Base-by-base conservation (phyloP, 2,329 filamentous ascomycete species). In the Fusarium cicatricum region DNA sequence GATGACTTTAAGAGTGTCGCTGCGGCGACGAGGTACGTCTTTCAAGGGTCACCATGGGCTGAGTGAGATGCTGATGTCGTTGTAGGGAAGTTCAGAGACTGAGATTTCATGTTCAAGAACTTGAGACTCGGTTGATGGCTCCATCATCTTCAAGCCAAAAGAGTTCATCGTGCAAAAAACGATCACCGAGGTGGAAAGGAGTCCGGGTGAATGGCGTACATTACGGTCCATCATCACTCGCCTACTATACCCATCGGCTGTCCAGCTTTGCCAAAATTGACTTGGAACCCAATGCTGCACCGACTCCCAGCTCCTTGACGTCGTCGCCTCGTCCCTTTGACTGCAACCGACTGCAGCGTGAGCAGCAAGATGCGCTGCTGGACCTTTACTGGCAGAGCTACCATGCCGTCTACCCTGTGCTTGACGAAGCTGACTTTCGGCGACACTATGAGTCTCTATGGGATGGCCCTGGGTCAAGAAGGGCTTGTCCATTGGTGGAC, bases 401-500 rank as follows among this genome's bases (percentile, higher is more conserved):
- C 50, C 77, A 83, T 47, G 70, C 68, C 4, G 65, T 75, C 0
- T 72, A 72, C 40, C 76, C 75, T 2, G 74, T 83, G 4, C 34
- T 70, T 1, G 57, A 69, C 10, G 67, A 70, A 31, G 17, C 45
- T 9, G 16, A 48, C 7, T 70, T 70, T 14, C 64, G 66, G 14
- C 42, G 23, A n/a, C 67, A 67, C 32, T 70, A 70, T 14, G 50
- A 49, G 4, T 64, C 62, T 1, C 56, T 70, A 6, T 70, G 67
- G 66, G 48, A 56, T 4, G 43, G 16, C 7, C 21, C 47, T 11
- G 26, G 39, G 1, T 52, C 47, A 7, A 74, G 81, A 12, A 75
- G 75, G 41, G 70, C 77, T 1, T 84, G 80, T 1, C 76, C 82
- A 0, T 66, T 84, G 3, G 79, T 82, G 2, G 82, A 85, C 45